Percentiles rank a stretch among this genome's conserved stretches.
Evolutionary conservation across 164 flowering plant genomes (phyloP).

Genomic region (Paratinospora sagittata): DNA sequence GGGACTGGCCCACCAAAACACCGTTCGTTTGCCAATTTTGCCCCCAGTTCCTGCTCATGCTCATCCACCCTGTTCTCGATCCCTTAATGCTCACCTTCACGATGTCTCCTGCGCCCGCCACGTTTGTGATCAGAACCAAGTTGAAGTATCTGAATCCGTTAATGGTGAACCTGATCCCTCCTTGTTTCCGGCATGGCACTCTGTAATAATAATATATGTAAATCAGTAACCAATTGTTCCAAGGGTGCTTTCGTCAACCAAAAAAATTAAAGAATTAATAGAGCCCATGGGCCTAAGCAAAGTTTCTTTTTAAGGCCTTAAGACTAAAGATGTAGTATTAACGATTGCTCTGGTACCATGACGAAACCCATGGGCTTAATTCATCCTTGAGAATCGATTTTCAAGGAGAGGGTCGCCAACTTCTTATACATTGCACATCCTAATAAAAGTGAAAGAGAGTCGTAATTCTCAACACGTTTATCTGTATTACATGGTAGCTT

Average conservation of each 20-base stretch:
- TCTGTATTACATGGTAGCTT: no score
- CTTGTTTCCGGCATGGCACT: slow-evolving; percentile 65
- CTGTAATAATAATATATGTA: no score
- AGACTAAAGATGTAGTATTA: no score
- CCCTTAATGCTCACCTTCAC: slow-evolving; percentile 55
- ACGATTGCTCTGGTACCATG: no score
- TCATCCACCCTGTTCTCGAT: slow-evolving; percentile 57
- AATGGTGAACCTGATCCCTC: slow-evolving; percentile 73
- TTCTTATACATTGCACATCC: no score
- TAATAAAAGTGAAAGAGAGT: no score
- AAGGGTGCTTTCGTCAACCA: slow-evolving; percentile 10
- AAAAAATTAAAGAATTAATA: background rate
- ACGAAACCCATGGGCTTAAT: no score
- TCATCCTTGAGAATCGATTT: no score
- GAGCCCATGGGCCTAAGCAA: no score
- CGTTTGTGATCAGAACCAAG: slow-evolving; percentile 61
- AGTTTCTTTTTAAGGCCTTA: no score
- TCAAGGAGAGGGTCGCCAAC: no score
- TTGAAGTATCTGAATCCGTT: slow-evolving; percentile 74
- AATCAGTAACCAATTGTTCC: background rate
- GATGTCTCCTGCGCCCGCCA: slow-evolving; percentile 79
- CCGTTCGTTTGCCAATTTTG: slow-evolving; percentile 76
- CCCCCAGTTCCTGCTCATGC: slow-evolving; percentile 76
- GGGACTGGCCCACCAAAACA: slow-evolving; percentile 55
- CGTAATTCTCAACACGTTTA: no score